Conservation (phyloP, 257 asterid genomes). For the Lycium ferocissimum region DNA sequence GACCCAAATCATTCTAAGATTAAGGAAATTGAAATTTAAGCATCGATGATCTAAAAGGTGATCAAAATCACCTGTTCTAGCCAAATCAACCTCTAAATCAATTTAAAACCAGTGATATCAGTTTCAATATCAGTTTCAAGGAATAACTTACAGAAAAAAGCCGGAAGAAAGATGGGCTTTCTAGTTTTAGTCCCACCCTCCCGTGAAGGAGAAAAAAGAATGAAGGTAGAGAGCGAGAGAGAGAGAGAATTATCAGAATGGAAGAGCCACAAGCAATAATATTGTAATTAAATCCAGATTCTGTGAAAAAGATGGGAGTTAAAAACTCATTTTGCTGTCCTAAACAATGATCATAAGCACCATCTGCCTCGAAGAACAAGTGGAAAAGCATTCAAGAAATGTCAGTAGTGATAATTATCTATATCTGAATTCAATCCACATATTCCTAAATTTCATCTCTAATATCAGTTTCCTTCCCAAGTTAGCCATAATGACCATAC, state of each 20-base stretch:
- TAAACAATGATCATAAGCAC: neutral
- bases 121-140: neutral
- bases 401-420: neutral
- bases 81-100: neutral
- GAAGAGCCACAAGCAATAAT: neutral
- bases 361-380: neutral
- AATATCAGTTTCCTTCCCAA: neutral
- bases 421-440: neutral
- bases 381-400: neutral
- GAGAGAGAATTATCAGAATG: neutral
- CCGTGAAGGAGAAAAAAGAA: neutral
- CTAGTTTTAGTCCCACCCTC: neutral
- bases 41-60: neutral
- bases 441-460: neutral
- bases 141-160: neutral
- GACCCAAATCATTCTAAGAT: neutral
- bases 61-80: neutral
- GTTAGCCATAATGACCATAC: neutral
- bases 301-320: neutral
- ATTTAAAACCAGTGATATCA: conserved; percentile 28
- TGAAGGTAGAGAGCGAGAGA: neutral
- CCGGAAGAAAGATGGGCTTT: neutral
- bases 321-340: neutral
- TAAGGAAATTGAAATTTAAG: neutral
- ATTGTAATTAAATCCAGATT: neutral